Conservation (phyloP, 768 basidiomycete species). For the Naematelia aurantialba region DNA sequence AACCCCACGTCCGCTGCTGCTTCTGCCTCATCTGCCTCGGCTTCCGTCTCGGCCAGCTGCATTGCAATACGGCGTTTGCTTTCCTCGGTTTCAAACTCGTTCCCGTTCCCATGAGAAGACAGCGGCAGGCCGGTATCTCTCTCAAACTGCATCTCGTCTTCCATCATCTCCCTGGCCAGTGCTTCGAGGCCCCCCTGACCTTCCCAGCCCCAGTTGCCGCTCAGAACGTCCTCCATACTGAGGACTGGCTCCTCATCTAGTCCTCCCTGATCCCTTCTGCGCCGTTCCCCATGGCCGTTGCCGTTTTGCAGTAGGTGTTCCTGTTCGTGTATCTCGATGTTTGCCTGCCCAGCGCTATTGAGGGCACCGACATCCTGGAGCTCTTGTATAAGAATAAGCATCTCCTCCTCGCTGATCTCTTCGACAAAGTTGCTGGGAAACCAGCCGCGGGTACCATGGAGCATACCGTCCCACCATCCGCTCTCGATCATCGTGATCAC, state of each 20-base stretch:
- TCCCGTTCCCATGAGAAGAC: background rate
- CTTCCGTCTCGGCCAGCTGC: background rate
- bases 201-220: slow-evolving; percentile 9
- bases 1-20: background rate
- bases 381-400: background rate
- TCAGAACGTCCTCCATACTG: slow-evolving; percentile 18
- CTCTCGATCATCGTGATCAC: slow-evolving; percentile 84
- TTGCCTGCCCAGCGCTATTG: too few relatives aligned
- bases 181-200: slow-evolving; percentile 25
- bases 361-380: background rate
- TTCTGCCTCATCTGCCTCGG: background rate
- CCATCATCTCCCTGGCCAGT: slow-evolving; percentile 38
- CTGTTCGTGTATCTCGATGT: background rate
- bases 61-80: background rate
- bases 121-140: background rate
- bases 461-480: slow-evolving; percentile 97
- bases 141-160: background rate
- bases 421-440: slow-evolving; percentile 95
- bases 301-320: background rate
- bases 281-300: slow-evolving; percentile 54
- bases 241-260: slow-evolving; percentile 15
- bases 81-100: background rate
- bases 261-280: slow-evolving; percentile 1
- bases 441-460: slow-evolving; percentile 76
- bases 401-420: slow-evolving; percentile 58